Evolutionary conservation across 352 stramenopile species (phyloP).

Genomic region (Globisporangium cederbergense): DNA sequence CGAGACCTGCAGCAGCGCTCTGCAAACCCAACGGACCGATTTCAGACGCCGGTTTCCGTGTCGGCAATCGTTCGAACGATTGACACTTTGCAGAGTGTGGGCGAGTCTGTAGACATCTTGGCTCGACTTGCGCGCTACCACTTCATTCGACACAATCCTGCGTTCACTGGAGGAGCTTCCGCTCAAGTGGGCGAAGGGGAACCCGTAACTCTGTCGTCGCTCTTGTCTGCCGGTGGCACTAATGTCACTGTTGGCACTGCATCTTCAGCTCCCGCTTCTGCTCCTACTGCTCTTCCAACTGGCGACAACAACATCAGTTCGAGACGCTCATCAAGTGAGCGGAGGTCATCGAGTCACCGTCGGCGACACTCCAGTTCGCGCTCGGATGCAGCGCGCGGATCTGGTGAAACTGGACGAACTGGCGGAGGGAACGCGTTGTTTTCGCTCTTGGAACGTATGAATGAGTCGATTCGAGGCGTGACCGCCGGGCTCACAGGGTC

Average conservation of each 20-base stretch:
- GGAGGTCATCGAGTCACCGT: slow-evolving; percentile 15
- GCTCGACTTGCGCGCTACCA: slow-evolving; percentile 44
- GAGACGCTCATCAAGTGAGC: slow-evolving; percentile 3
- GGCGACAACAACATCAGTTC: slow-evolving; percentile 1
- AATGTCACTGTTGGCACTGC: background rate
- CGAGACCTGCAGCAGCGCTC: slow-evolving; percentile 24
- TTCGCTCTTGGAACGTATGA: slow-evolving; percentile 23
- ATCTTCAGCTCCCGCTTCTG: background rate
- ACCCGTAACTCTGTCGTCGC: slow-evolving; percentile 1
- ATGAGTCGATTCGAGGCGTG: slow-evolving; percentile 22
- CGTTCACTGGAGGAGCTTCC: slow-evolving; percentile 2
- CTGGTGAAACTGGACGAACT: background rate
- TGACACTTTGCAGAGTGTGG: slow-evolving; percentile 51
- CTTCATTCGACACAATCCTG: slow-evolving; percentile 39
- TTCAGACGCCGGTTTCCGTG: slow-evolving; percentile 11
- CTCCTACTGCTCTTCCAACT: background rate
- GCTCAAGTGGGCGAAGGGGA: slow-evolving; percentile 10
- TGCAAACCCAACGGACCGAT: background rate
- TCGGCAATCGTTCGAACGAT: slow-evolving; percentile 37
- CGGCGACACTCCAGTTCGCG: slow-evolving; percentile 9
- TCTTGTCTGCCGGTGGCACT: background rate
- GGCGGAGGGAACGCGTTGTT: slow-evolving; percentile 12
- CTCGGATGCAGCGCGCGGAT: slow-evolving; percentile 4
- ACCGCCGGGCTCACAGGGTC: slow-evolving; percentile 2
- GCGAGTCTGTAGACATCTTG: slow-evolving; percentile 47